phyloP scores from a whole-genome alignment of 176 grass and related monocot species.

The Aegilops sharonensis region DNA sequence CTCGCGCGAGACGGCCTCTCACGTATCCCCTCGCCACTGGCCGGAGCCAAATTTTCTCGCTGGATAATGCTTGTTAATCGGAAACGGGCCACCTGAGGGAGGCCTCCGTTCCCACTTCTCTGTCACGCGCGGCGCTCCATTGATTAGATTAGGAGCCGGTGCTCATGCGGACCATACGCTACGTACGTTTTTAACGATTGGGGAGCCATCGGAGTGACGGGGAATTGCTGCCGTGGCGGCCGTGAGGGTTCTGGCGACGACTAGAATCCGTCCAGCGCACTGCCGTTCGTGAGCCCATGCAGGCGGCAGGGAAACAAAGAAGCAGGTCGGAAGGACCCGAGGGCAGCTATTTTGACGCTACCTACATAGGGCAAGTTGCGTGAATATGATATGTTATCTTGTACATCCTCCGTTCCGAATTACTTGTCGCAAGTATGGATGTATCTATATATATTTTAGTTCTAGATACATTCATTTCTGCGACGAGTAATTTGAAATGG shows the following conservation, averaged over 20 bases:
- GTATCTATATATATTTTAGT: no score
- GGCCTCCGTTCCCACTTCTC: background rate
- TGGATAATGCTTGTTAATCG: slow-evolving; percentile 18
- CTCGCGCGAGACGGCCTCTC: background rate
- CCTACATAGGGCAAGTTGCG: background rate
- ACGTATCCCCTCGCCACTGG: slow-evolving; percentile 36
- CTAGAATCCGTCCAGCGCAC: slow-evolving; percentile 28
- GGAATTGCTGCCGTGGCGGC: background rate
- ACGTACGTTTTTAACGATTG: slow-evolving; percentile 18
- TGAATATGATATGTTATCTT: background rate
- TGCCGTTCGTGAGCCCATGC: background rate
- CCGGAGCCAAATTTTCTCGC: background rate
- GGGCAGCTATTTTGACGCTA: slow-evolving; percentile 15
- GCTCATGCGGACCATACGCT: slow-evolving; percentile 12
- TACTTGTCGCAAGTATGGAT: no score
- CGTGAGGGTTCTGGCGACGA: background rate
- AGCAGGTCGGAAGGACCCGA: background rate
- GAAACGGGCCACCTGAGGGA: slow-evolving; percentile 10
- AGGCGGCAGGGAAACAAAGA: background rate
- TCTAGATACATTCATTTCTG: no score
- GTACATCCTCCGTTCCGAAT: no score
- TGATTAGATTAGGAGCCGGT: background rate
- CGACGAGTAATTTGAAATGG: no score
- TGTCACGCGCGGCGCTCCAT: background rate
- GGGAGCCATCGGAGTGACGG: slow-evolving; percentile 23